phyloP scores from a whole-genome alignment of 805 yeast species.

The Barnettozyma californica region DNA sequence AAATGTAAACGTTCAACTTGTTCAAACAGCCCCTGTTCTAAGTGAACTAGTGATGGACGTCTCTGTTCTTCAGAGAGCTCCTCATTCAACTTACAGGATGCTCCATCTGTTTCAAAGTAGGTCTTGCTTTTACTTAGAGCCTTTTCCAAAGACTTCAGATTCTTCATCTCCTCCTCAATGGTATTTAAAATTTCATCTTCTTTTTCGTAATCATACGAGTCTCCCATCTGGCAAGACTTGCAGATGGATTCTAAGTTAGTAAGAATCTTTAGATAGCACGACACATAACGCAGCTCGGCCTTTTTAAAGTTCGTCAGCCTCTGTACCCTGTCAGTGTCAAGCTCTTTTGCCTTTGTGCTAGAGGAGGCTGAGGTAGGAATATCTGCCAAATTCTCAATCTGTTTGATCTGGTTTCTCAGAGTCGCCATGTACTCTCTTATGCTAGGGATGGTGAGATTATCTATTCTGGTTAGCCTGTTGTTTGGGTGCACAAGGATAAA shows the following conservation, averaged over 20 bases:
- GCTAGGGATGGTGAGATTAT: constrained; percentile 20
- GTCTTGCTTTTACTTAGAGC: constrained; percentile 9
- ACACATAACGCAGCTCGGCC: constrained; percentile 18
- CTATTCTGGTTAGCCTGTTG: constrained; percentile 20
- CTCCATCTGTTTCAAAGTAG: constrained; percentile 12
- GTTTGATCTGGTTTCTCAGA: constrained; percentile 12
- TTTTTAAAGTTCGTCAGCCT: constrained; percentile 8
- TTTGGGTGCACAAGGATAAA: constrained; percentile 21
- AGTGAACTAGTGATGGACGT: constrained; percentile 4
- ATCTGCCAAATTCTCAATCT: constrained; percentile 7
- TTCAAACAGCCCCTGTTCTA: constrained; percentile 8
- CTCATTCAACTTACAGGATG: constrained; percentile 1
- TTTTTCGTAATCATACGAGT: constrained; percentile 21
- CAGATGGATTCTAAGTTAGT: constrained; percentile 17
- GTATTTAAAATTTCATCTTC: constrained; percentile 23
- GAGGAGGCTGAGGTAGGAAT: constrained; percentile 1
- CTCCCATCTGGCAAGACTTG: constrained; percentile 9
- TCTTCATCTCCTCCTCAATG: constrained; percentile 18
- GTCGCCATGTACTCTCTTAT: constrained; percentile 12
- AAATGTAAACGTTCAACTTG: constrained; percentile 5
- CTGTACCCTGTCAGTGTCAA: constrained; percentile 2
- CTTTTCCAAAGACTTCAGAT: constrained; percentile 20
- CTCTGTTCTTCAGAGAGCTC: constrained; percentile 7
- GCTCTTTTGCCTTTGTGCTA: constrained; percentile 1
- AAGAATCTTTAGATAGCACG: constrained; percentile 17